Evolutionary conservation across 2,329 filamentous ascomycete genomes (phyloP).

Genomic region (Cladosporium cucumerinum): DNA sequence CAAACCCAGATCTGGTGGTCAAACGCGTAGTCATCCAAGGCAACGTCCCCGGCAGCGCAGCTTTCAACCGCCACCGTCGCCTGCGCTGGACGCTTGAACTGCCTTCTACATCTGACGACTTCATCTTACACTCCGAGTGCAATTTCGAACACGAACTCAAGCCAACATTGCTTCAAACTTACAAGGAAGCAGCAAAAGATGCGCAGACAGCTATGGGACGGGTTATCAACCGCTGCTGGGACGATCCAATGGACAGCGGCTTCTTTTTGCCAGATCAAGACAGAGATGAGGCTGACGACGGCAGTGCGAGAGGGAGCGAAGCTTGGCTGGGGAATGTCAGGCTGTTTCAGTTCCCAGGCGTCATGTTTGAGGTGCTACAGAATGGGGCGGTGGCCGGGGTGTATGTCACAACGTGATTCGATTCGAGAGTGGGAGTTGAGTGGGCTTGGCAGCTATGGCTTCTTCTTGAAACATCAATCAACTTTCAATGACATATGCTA

Average conservation of each 20-base stretch:
- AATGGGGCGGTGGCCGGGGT: conserved; percentile 68
- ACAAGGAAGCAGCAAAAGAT: conserved; percentile 50
- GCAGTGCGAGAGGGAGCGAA: conserved; percentile 41
- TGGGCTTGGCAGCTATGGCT: not conserved
- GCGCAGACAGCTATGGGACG: conserved; percentile 50
- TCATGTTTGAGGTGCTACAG: conserved; percentile 94
- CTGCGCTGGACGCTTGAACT: conserved; percentile 72
- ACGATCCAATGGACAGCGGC: conserved; percentile 30
- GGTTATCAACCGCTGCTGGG: conserved; percentile 38
- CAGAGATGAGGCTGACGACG: conserved; percentile 35
- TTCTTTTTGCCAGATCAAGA: conserved; percentile 35
- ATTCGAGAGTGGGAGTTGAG: no score
- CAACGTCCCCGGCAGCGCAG: conserved; percentile 92
- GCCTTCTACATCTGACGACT: conserved; percentile 41
- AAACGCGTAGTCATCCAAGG: conserved; percentile 92
- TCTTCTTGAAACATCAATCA: not conserved
- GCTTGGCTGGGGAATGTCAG: conserved; percentile 68
- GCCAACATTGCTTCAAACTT: conserved; percentile 28
- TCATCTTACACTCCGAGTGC: conserved; percentile 69
- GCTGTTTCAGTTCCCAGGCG: conserved; percentile 85
- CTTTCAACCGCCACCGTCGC: conserved; percentile 90
- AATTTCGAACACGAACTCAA: conserved; percentile 69
- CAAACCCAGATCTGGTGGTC: conserved; percentile 63
- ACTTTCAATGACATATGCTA: not conserved
- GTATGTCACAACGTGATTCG: conserved; percentile 8